Evolutionary conservation across 805 yeast genomes (phyloP), one percentile per base, ranked within the genome.

Genomic region (Diddensiella caesifluorescens): DNA sequence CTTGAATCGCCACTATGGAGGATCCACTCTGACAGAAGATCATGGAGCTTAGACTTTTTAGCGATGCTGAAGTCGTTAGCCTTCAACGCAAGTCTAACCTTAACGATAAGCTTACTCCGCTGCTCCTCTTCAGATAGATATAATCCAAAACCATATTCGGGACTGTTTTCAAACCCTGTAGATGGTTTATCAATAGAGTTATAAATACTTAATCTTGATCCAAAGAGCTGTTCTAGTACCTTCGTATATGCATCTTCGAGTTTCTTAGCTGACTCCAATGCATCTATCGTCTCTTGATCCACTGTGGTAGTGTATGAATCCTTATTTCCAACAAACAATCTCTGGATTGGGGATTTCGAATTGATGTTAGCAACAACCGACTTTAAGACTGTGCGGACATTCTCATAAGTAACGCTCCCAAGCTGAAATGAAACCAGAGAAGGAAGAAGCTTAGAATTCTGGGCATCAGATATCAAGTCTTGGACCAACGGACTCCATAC

Each of bases 111-210:
- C 21, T 64, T 61, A 21, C 61, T 55, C 41, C 74, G 73, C 48
- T 73, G 70, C 51, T 77, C 77, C 52, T 76, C 73, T 28, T 65
- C 65, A 39, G 73, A 75, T 52, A 88, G 63, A 58, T 71, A 87
- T 21, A 75, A 65, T 61, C 97, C 97, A 52, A 74, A 85, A 5
- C 96, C 95, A 57, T 68, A 89, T 63, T 88, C 97, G 19, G 97
- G 97, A 39, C 78, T 74, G 15, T 77, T 56, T 25, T 64, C 62
- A 22, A 57, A 56, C 3, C 76, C 75, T 33, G 70, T 65, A 37
- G 57, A 52, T 16, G 59, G 54, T 26, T 65, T 63, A 19, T 73
- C 68, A 13, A 70, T 53, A 41, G 79, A 79, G 62, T 86, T 82
- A 59, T 83, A 68, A 27, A 88, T 63, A 39, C 73, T 68, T 47